Evolutionary conservation across 352 stramenopile species (phyloP).

Genomic region (Pythium monospermum): DNA sequence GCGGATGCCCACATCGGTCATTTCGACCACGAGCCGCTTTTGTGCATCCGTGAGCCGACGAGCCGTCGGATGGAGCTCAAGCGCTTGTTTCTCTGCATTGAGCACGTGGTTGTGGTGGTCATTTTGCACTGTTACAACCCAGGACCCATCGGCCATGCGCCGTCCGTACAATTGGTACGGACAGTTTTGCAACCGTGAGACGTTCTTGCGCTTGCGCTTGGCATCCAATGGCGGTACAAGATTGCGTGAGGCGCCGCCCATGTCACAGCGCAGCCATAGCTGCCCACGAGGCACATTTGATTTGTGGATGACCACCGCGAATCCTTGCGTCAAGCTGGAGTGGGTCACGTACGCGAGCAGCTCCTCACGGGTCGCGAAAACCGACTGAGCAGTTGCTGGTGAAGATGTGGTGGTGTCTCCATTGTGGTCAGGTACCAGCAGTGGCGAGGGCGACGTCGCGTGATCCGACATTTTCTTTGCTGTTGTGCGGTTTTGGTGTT

Average conservation of each 20-base stretch:
- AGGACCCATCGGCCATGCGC: constrained; percentile 21
- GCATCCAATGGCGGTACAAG: not conserved
- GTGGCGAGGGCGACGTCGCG: too few species aligned
- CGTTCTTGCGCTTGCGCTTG: constrained; percentile 29
- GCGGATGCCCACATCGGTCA: constrained; percentile 29
- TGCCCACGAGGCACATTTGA: constrained; percentile 43
- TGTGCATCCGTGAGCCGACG: constrained; percentile 30
- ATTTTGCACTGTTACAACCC: constrained; percentile 33
- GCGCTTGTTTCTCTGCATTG: constrained; percentile 16
- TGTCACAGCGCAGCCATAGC: constrained; percentile 42
- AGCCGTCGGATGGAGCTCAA: constrained; percentile 28
- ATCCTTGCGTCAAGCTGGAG: constrained; percentile 35
- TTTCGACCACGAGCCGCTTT: constrained; percentile 33
- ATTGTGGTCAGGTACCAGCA: too few species aligned
- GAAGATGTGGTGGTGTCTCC: not conserved
- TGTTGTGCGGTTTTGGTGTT: too few species aligned
- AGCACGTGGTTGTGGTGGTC: constrained; percentile 30
- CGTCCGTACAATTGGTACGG: constrained; percentile 41
- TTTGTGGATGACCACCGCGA: constrained; percentile 40
- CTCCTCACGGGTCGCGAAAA: constrained; percentile 32
- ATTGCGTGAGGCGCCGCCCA: constrained; percentile 18
- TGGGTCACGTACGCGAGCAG: constrained; percentile 33
- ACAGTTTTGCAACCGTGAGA: constrained; percentile 31
- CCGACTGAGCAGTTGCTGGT: not conserved
- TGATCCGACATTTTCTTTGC: too few species aligned